Evolutionary conservation across 805 yeast genomes (phyloP).

Genomic region (Wickerhamiella lipophila): DNA sequence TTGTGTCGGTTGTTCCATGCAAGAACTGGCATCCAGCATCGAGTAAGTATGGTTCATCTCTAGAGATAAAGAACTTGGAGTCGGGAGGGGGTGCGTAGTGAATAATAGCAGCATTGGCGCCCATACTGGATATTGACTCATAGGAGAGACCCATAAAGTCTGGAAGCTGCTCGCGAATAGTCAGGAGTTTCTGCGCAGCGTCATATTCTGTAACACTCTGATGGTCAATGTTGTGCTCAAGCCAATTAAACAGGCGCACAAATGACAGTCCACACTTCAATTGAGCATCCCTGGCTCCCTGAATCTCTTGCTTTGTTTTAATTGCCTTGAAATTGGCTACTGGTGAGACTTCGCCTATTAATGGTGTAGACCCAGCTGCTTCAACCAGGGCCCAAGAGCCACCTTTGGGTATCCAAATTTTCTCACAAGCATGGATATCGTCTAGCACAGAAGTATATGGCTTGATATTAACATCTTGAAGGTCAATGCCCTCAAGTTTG

Average conservation of each 20-base stretch:
- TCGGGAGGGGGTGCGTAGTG: conserved; percentile 56
- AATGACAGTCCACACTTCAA: conserved; percentile 72
- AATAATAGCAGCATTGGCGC: conserved; percentile 64
- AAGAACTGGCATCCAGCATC: conserved; percentile 88
- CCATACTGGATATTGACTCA: conserved; percentile 62
- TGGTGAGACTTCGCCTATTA: conserved; percentile 42
- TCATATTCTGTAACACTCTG: conserved; percentile 42
- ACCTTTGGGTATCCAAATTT: conserved; percentile 41
- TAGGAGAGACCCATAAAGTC: conserved; percentile 48
- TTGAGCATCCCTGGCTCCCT: conserved; percentile 65
- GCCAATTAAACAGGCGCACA: conserved; percentile 68
- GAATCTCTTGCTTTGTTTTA: conserved; percentile 61
- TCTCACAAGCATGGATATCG: conserved; percentile 30
- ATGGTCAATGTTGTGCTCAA: conserved; percentile 44
- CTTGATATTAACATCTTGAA: conserved; percentile 37
- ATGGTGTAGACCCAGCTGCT: conserved; percentile 32
- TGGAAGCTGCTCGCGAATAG: conserved; percentile 30
- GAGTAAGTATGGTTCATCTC: conserved; percentile 54
- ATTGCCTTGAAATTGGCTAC: conserved; percentile 55
- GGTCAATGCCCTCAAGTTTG: conserved; percentile 32
- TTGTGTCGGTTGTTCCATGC: conserved; percentile 94
- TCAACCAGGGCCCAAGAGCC: conserved; percentile 58
- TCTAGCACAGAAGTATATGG: conserved; percentile 48
- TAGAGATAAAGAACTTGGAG: conserved; percentile 48
- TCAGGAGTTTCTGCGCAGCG: conserved; percentile 43